These are phyloP conservation scores for Silene uniflora DNA, from an alignment of 148 eudicot genomes.

Conservation along the genomic window DNA sequence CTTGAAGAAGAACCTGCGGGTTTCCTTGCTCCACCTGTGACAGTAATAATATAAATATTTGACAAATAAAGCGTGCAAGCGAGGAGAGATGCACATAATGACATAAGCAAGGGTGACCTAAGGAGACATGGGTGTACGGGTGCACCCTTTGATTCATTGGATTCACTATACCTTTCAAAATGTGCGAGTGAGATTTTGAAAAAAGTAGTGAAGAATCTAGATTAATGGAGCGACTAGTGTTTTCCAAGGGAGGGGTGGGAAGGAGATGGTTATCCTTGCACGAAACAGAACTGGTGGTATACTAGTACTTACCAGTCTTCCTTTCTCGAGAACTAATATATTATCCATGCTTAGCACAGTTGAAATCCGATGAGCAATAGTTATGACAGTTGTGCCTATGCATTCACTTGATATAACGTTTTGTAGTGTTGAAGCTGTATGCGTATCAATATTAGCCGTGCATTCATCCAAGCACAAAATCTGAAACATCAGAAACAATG, in stretches of 20 bases:
- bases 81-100: too few relatives aligned
- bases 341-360: conserved; percentile 80
- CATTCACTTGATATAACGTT: conserved; percentile 75
- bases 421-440: conserved; percentile 73
- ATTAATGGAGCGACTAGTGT: too few relatives aligned
- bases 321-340: conserved; percentile 81
- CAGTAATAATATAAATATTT: not conserved
- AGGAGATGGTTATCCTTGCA: not conserved
- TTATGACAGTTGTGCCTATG: conserved; percentile 71
- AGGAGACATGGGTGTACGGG: too few relatives aligned
- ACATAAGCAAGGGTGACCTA: too few relatives aligned
- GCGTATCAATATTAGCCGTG: conserved; percentile 91
- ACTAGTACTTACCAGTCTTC: conserved; percentile 57
- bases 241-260: too few relatives aligned
- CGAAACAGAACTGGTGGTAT: not conserved
- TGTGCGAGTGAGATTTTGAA: not conserved
- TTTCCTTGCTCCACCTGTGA: conserved; percentile 83
- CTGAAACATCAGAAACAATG: conserved; percentile 33
- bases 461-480: conserved; percentile 93
- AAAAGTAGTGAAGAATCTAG: not conserved
- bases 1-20: conserved; percentile 60
- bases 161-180: too few relatives aligned
- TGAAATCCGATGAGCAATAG: conserved; percentile 94
- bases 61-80: not conserved
- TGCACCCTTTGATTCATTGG: too few relatives aligned